phyloP scores from a whole-genome alignment of 2,329 filamentous ascomycete species.

The Trichoderma sp. region DNA sequence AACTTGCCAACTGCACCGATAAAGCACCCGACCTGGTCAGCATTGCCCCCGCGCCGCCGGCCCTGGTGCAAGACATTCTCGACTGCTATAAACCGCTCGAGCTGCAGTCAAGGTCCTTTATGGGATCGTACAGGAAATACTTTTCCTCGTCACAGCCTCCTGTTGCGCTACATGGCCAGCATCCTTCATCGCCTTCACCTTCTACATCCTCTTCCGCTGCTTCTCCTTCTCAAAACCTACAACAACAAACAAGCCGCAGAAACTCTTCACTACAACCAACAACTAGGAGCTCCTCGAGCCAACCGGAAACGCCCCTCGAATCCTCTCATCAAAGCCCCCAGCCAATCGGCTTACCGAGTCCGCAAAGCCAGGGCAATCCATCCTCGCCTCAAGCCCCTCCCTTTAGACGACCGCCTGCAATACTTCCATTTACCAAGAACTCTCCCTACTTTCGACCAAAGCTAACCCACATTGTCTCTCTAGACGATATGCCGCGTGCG shows the following conservation, averaged over 20 bases:
- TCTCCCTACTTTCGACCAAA: constrained; percentile 45
- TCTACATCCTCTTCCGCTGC: neutral
- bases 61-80: constrained; percentile 45
- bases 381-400: constrained; percentile 31
- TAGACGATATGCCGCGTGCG: constrained; percentile 40
- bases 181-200: neutral
- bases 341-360: constrained; percentile 39
- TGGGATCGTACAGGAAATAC: constrained; percentile 45
- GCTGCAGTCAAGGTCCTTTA: constrained; percentile 46
- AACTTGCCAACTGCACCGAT: constrained; percentile 43
- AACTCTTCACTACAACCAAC: neutral
- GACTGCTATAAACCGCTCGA: constrained; percentile 47
- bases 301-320: constrained; percentile 38
- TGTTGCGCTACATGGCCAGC: neutral
- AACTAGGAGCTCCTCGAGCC: constrained; percentile 35
- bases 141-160: constrained; percentile 37
- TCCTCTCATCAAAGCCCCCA: constrained; percentile 22
- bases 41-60: constrained; percentile 44
- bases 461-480: constrained; percentile 37
- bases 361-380: constrained; percentile 36
- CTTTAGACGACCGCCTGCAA: constrained; percentile 37
- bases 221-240: neutral
- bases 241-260: neutral
- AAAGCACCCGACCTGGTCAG: constrained; percentile 44
- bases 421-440: constrained; percentile 45